These are phyloP conservation scores for Antitrichia curtipendula DNA, from an alignment of 225 moss, liverwort and hornwort species.

Conservation along the genomic window DNA sequence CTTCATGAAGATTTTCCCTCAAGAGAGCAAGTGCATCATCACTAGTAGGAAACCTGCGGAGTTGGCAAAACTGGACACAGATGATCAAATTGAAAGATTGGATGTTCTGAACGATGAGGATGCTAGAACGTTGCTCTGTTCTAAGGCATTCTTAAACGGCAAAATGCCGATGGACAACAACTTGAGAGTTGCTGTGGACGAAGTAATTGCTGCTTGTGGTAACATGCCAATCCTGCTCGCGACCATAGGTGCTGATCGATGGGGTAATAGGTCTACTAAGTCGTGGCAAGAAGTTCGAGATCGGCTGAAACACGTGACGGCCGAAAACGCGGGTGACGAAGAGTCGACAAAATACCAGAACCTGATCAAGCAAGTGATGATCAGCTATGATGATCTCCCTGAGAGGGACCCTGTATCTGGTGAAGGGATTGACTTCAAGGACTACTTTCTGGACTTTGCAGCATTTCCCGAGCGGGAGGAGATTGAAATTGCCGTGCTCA, in stretches of 20 bases:
- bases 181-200: background rate
- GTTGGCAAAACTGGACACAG: background rate
- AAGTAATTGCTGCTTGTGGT: constrained; percentile 14
- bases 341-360: background rate
- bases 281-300: constrained; percentile 25
- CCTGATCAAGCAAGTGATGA: constrained; percentile 15
- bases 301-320: background rate
- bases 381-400: constrained; percentile 35
- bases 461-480: constrained; percentile 39
- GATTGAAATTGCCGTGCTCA: constrained; percentile 20
- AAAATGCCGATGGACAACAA: background rate
- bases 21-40: constrained; percentile 26
- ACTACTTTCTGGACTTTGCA: constrained; percentile 30
- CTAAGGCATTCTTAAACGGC: constrained; percentile 1
- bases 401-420: background rate
- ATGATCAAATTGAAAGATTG: background rate
- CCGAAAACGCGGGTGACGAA: background rate
- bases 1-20: constrained; percentile 10
- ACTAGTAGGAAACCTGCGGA: constrained; percentile 17
- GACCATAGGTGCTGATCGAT: constrained; percentile 17
- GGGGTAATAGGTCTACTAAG: constrained; percentile 1
- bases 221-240: constrained; percentile 21
- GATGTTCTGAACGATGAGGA: constrained; percentile 6
- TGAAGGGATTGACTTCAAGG: constrained; percentile 14
- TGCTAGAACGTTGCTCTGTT: constrained; percentile 11